Conservation (phyloP, 192 early-diverging fungal genomes). For the Umbelopsis sp. region DNA sequence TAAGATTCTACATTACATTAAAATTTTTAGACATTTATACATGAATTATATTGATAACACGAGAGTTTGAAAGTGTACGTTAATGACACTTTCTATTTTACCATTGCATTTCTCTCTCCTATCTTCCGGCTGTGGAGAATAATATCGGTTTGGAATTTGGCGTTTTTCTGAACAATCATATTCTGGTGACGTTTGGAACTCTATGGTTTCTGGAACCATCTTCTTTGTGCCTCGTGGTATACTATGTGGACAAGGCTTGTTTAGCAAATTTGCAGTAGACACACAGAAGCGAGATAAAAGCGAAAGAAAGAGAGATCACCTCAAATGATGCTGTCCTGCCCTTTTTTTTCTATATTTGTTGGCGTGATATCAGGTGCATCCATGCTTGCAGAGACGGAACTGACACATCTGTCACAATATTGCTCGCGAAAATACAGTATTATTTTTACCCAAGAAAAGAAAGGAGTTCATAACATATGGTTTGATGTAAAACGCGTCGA, state of each 20-base stretch:
- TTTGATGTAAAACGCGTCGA: too few relatives aligned
- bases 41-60: background rate
- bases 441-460: too few relatives aligned
- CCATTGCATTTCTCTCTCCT: background rate
- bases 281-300: background rate
- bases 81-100: background rate
- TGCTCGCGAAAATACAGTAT: too few relatives aligned
- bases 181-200: background rate
- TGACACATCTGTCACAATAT: too few relatives aligned
- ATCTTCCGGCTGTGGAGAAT: background rate
- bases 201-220: background rate
- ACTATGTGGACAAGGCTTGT: background rate
- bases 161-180: too few relatives aligned
- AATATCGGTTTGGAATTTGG: background rate
- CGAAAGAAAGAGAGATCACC: background rate
- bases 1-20: background rate
- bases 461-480: too few relatives aligned
- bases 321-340: background rate
- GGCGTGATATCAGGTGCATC: background rate
- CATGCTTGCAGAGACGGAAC: background rate
- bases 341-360: background rate
- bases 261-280: background rate
- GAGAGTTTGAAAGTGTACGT: too few relatives aligned
- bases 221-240: background rate
- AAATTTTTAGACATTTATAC: background rate